Base-by-base conservation (phyloP, 2,329 filamentous ascomycete species). In the Xylariomycetidae sp. region DNA sequence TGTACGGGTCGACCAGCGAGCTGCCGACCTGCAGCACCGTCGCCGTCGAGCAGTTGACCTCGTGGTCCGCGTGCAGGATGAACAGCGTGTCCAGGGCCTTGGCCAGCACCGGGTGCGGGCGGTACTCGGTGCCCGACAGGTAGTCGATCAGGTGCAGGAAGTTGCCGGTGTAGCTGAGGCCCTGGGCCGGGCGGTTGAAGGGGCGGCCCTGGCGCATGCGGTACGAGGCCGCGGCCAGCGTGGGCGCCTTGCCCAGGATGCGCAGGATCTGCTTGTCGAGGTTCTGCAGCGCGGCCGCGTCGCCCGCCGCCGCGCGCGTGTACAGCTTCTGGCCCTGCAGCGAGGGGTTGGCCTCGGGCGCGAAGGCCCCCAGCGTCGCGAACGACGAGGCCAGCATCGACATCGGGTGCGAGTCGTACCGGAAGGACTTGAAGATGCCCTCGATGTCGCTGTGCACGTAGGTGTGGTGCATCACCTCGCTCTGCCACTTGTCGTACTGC, bases 61-160 rank as follows among this genome's bases (percentile, higher is more conserved):
- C 74, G 47, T 78, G 73, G 43, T 78, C 74, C 2, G 70, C 67
- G 41, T 74, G 70, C 16, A 77, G 62, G 34, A 75, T 68, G 46
- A 72, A 72, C 3, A 77, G 60, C 5, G 63, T 61, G 33, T 75
- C 68, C 12, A 76, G 54, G n/a, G 64, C 64, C 42, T 62, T 64
- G 30, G 67, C 67, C 6, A 76, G 53, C 4, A 67, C 61, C 1
- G 67, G 63, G 37, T 74, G 65, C 0, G 72, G 70, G 13, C 53
- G 52, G 42, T 67, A 67, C 17, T 67, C 65, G n/a, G 52, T 46
- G 2, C 59, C 60, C 6, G 68, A 68, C 3, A 72, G 59, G 35
- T 72, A 52, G 38, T 74, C 69, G 31, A 74, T 65, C 49, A 76
- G 64, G 32, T 67, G 66, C 8, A 78, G 57, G 37, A 76, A 63